These are phyloP conservation scores for Ceratobasidium sp. DNA, from an alignment of 1,284 basidiomycete genomes.

Conservation along the genomic window DNA sequence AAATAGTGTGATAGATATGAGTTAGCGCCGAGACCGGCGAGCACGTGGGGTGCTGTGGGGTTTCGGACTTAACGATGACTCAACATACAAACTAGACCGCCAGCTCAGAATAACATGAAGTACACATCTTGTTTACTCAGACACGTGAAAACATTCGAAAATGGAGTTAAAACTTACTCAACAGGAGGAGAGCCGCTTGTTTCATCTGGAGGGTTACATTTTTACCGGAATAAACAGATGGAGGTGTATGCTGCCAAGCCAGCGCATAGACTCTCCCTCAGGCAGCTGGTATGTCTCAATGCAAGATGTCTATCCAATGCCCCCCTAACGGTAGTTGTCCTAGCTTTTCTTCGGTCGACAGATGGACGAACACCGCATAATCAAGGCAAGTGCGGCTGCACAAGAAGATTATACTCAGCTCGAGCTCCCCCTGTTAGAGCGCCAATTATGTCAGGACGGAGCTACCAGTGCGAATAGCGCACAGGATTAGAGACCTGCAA, in stretches of 20 bases:
- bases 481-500: slow-evolving; percentile 89
- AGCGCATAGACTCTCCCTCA: slow-evolving; percentile 79
- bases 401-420: slow-evolving; percentile 31
- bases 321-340: slow-evolving; percentile 38
- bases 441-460: slow-evolving; percentile 93
- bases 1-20: not conserved
- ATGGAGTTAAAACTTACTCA: slow-evolving; percentile 15
- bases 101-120: slow-evolving; percentile 11
- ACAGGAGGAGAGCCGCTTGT: slow-evolving; percentile 36
- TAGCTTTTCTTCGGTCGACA: slow-evolving; percentile 80
- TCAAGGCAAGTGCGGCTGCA: slow-evolving; percentile 67
- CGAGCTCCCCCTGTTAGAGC: slow-evolving; percentile 64
- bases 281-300: slow-evolving; percentile 77
- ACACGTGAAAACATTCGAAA: not conserved
- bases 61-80: slow-evolving; percentile 44
- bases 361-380: slow-evolving; percentile 79
- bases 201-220: slow-evolving; percentile 63
- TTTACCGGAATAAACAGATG: slow-evolving; percentile 88
- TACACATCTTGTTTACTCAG: slow-evolving; percentile 19
- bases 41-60: slow-evolving; percentile 28
- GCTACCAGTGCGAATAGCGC: slow-evolving; percentile 88
- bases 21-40: slow-evolving; percentile 25
- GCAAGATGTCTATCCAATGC: slow-evolving; percentile 49
- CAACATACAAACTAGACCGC: slow-evolving; percentile 19
- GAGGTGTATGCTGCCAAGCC: slow-evolving; percentile 85